Conservation (phyloP, 108 stramenopile genomes). For the Chaetoceros tenuissimus region DNA sequence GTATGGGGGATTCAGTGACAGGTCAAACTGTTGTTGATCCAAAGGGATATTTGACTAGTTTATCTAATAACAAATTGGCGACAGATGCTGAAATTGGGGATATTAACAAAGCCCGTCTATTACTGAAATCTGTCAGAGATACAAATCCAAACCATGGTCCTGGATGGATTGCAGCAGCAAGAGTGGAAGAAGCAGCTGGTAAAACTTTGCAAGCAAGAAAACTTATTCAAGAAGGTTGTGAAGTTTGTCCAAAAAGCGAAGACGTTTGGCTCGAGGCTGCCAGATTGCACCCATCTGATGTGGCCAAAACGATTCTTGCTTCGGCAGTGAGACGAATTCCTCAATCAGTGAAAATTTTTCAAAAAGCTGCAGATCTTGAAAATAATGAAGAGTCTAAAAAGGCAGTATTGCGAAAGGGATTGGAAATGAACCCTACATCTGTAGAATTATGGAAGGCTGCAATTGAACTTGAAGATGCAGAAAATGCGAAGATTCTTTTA, state of each 20-base stretch:
- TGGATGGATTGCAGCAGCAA: constrained; percentile 97
- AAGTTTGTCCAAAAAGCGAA: constrained; percentile 84
- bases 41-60: constrained; percentile 86
- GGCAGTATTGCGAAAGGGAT: constrained; percentile 88
- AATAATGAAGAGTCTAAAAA: constrained; percentile 70
- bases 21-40: constrained; percentile 94
- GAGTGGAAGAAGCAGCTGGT: constrained; percentile 94
- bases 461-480: constrained; percentile 92
- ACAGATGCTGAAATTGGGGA: constrained; percentile 82
- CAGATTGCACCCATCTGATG: constrained; percentile 76
- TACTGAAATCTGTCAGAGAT: constrained; percentile 88
- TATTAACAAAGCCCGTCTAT: constrained; percentile 90
- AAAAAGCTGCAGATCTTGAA: constrained; percentile 77
- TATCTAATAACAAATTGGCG: constrained; percentile 59
- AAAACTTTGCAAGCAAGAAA: constrained; percentile 91
- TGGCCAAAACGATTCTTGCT: constrained; percentile 87
- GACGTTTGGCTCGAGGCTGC: constrained; percentile 99
- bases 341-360: constrained; percentile 60
- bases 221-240: constrained; percentile 94
- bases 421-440: constrained; percentile 88
- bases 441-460: constrained; percentile 95
- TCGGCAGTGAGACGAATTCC: constrained; percentile 66
- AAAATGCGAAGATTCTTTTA: constrained; percentile 89
- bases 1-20: constrained; percentile 79
- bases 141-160: constrained; percentile 97